Conservation (phyloP, 2,329 filamentous ascomycete species). For the Tolypocladium pustulatum region DNA sequence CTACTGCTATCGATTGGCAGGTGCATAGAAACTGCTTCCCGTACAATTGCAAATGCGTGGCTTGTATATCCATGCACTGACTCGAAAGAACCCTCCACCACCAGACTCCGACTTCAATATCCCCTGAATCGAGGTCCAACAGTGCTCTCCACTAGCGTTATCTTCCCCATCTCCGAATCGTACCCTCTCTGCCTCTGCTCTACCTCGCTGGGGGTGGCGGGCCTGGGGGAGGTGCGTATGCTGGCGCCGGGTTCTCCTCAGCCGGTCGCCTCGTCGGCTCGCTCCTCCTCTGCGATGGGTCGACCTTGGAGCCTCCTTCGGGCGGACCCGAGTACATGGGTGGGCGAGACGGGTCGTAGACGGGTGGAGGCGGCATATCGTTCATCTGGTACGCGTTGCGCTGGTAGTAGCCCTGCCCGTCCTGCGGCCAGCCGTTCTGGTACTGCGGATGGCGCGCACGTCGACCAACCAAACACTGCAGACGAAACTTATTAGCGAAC, state of each 20-base stretch:
- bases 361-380: constrained; percentile 41
- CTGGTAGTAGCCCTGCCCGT: constrained; percentile 11
- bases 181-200: neutral
- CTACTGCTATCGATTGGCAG: neutral
- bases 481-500: neutral
- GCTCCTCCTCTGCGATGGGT: constrained; percentile 34
- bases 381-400: constrained; percentile 35
- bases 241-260: constrained; percentile 13
- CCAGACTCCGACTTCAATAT: neutral
- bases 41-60: neutral
- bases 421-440: constrained; percentile 13
- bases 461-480: constrained; percentile 42
- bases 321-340: constrained; percentile 43
- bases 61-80: neutral
- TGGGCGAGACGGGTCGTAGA: constrained; percentile 48
- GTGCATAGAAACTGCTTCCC: neutral
- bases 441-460: constrained; percentile 10
- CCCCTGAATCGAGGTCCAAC: neutral
- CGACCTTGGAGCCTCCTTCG: constrained; percentile 39
- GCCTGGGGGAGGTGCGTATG: constrained; percentile 33
- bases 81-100: neutral
- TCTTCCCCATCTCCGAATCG: neutral
- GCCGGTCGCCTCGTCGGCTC: constrained; percentile 10
- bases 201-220: constrained; percentile 28
- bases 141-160: neutral